A percentile compares a stretch with the other conserved stretches of the same genome.
These are phyloP conservation scores for Penicillium lagena DNA, from an alignment of 495 filamentous ascomycete genomes.

Conservation along the genomic window DNA sequence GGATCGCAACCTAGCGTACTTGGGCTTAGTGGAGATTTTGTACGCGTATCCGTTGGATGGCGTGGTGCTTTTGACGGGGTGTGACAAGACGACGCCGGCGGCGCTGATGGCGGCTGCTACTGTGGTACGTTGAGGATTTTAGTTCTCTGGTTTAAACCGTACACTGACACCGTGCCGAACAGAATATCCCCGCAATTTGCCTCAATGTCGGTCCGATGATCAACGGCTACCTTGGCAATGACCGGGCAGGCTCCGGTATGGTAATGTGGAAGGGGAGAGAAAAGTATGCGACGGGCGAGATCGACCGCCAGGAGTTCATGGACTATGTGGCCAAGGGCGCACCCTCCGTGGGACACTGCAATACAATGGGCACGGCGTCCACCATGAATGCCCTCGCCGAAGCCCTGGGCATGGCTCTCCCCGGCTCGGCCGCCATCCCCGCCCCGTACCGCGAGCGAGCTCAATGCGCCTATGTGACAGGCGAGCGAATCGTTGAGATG, in stretches of 20 bases:
- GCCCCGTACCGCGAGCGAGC: conserved; percentile 45
- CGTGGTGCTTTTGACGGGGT: conserved; percentile 50
- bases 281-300: conserved; percentile 45
- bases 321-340: conserved; percentile 47
- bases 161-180: background rate
- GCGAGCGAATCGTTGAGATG: conserved; percentile 49
- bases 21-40: conserved; percentile 45
- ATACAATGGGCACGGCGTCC: conserved; percentile 53
- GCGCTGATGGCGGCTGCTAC: conserved; percentile 52
- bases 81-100: conserved; percentile 52
- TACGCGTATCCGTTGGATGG: conserved; percentile 49
- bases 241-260: conserved; percentile 39
- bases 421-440: conserved; percentile 48
- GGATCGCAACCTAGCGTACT: conserved; percentile 48
- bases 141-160: background rate
- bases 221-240: conserved; percentile 41
- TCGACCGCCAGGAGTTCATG: conserved; percentile 39
- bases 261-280: conserved; percentile 48
- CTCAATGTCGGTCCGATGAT: conserved; percentile 52
- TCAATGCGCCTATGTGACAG: conserved; percentile 49
- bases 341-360: conserved; percentile 49
- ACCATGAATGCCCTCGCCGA: conserved; percentile 53
- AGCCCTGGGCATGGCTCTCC: conserved; percentile 50
- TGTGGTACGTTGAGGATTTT: conserved; percentile 28
- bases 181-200: conserved; percentile 51